A percentile compares a stretch with the other conserved stretches of the same genome.
Evolutionary conservation across 2,329 filamentous ascomycete genomes (phyloP).

Genomic region (Raffaelea ambrosiae): DNA sequence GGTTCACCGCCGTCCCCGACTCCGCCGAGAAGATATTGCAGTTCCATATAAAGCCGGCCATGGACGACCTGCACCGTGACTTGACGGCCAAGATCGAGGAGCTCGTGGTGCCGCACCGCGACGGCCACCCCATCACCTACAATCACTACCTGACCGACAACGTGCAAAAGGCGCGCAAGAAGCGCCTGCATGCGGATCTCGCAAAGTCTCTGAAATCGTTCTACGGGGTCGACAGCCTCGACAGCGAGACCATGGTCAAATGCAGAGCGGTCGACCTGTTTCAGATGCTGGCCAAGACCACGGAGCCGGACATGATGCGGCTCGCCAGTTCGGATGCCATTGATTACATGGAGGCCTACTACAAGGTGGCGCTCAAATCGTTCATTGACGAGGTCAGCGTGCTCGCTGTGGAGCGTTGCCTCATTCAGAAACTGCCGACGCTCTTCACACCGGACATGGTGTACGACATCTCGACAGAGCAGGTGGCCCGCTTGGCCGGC

Average conservation of each 20-base stretch:
- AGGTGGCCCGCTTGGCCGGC: slow-evolving; percentile 12
- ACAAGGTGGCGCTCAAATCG: slow-evolving; percentile 28
- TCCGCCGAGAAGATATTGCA: slow-evolving; percentile 13
- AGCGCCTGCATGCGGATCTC: slow-evolving; percentile 2
- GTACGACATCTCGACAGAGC: slow-evolving; percentile 11
- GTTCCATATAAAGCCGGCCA: slow-evolving; percentile 13
- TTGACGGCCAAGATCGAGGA: slow-evolving; percentile 18
- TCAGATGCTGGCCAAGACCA: not conserved
- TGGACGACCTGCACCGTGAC: slow-evolving; percentile 13
- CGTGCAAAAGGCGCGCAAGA: too few relatives aligned
- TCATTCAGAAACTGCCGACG: slow-evolving; percentile 14
- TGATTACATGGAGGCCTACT: slow-evolving; percentile 34
- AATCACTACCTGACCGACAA: slow-evolving; percentile 25
- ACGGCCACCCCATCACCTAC: slow-evolving; percentile 29
- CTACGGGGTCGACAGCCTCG: not conserved
- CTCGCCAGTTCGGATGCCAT: slow-evolving; percentile 27
- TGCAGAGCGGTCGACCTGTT: not conserved
- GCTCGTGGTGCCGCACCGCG: slow-evolving; percentile 17
- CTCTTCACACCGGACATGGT: slow-evolving; percentile 16
- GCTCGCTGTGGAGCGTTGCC: slow-evolving; percentile 16
- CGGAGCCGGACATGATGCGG: slow-evolving; percentile 24
- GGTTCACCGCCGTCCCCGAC: slow-evolving; percentile 12
- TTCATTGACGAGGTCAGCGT: slow-evolving; percentile 18
- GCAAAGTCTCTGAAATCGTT: not conserved
- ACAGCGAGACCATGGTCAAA: too few relatives aligned